Conservation (phyloP, 2,329 filamentous ascomycete species). For the Diaporthe vexans region DNA sequence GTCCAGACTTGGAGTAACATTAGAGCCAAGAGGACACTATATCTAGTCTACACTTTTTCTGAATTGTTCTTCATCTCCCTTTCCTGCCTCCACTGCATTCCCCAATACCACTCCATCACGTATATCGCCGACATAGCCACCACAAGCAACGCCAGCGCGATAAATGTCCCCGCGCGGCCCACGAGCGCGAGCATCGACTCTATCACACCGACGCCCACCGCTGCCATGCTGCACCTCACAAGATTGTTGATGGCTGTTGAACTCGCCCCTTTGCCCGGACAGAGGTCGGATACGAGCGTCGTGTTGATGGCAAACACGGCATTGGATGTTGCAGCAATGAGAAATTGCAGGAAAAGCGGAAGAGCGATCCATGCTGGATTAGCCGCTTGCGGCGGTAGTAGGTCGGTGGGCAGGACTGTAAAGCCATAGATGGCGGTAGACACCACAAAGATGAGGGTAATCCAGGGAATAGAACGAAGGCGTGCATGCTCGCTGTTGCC, state of each 20-base stretch:
- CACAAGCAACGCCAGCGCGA: conserved; percentile 39
- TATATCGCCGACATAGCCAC: conserved; percentile 15
- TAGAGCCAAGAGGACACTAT: too few species aligned
- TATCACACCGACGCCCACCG: conserved; percentile 47
- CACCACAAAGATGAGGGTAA: conserved; percentile 53
- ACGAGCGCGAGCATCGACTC: conserved; percentile 42
- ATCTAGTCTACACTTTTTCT: not conserved
- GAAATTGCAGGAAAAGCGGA: conserved; percentile 49
- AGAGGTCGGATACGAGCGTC: conserved; percentile 53
- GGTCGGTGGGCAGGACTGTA: conserved; percentile 45
- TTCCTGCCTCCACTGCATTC: conserved; percentile 25
- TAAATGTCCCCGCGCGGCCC: conserved; percentile 41
- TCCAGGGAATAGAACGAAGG: conserved; percentile 56
- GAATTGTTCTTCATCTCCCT: conserved; percentile 6
- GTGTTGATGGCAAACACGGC: conserved; percentile 54
- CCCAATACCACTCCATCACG: conserved; percentile 25
- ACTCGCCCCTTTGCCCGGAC: conserved; percentile 50
- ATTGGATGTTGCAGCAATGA: conserved; percentile 55
- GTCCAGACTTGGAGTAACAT: not conserved
- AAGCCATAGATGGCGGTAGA: conserved; percentile 53
- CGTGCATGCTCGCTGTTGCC: conserved; percentile 52
- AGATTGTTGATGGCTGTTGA: conserved; percentile 54
- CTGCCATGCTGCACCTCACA: conserved; percentile 50
- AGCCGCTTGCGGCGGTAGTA: conserved; percentile 21
- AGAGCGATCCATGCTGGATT: conserved; percentile 47